Evolutionary conservation across 495 filamentous ascomycete species (phyloP).

Genomic region (Hyphodiscus hymeniophilus): DNA sequence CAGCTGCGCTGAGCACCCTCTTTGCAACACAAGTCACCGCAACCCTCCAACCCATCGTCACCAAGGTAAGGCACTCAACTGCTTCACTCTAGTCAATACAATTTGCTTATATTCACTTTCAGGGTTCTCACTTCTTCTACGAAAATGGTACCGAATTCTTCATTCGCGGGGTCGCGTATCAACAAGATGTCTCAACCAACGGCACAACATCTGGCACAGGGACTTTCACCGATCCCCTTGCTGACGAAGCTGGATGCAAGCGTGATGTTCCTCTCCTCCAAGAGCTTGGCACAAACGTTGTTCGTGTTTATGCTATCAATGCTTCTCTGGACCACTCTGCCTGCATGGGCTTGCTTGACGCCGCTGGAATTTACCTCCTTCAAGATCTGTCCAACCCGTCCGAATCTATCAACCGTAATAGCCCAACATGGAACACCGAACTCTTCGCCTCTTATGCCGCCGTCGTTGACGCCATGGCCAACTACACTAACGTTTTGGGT

Average conservation of each 20-base stretch:
- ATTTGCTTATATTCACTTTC: conserved; percentile 1
- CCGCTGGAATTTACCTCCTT: conserved; percentile 90
- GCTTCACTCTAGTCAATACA: neutral
- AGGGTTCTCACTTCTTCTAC: conserved; percentile 68
- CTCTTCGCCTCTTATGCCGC: conserved; percentile 72
- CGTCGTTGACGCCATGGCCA: conserved; percentile 70
- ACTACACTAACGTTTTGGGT: conserved; percentile 82
- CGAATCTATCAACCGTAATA: conserved; percentile 74
- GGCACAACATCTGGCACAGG: conserved; percentile 27
- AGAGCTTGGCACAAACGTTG: conserved; percentile 75
- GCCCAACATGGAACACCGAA: conserved; percentile 64
- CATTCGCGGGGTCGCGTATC: conserved; percentile 89
- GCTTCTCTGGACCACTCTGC: conserved; percentile 65
- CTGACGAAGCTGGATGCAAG: conserved; percentile 57
- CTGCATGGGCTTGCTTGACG: conserved; percentile 77
- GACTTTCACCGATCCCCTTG: conserved; percentile 59
- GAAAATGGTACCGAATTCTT: conserved; percentile 68
- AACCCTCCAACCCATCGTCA: conserved; percentile 32
- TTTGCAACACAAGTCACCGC: conserved; percentile 27
- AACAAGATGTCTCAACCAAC: conserved; percentile 42
- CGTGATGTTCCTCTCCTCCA: conserved; percentile 78
- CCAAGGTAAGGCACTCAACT: conserved; percentile 24
- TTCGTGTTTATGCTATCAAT: conserved; percentile 91
- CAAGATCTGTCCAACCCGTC: conserved; percentile 76
- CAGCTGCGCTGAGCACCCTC: conserved; percentile 19